Evolutionary conservation across 129 eudicot genomes (phyloP).

Genomic region (Arctium minus): DNA sequence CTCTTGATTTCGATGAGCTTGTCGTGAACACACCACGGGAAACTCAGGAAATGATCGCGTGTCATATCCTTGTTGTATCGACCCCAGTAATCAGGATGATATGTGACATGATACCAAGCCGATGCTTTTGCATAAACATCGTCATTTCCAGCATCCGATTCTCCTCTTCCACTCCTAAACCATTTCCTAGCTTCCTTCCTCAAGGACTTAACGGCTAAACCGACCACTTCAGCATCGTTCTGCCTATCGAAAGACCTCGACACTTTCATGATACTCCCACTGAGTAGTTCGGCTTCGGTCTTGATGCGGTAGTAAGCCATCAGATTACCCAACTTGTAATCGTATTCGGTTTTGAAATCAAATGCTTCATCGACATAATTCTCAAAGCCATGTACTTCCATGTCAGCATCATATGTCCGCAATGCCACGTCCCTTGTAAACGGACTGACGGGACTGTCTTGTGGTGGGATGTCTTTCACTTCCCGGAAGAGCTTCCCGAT

Average conservation of each 20-base stretch:
- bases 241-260: slow-evolving; percentile 62
- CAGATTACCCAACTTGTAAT: slow-evolving; percentile 63
- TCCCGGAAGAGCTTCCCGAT: slow-evolving; percentile 80
- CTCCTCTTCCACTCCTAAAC: slow-evolving; percentile 44
- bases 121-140: slow-evolving; percentile 66
- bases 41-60: slow-evolving; percentile 67
- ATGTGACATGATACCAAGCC: slow-evolving; percentile 84
- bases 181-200: slow-evolving; percentile 75
- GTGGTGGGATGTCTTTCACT: slow-evolving; percentile 60
- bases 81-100: slow-evolving; percentile 69
- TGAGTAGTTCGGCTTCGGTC: slow-evolving; percentile 80
- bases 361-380: slow-evolving; percentile 53
- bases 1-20: slow-evolving; percentile 68
- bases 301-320: slow-evolving; percentile 81
- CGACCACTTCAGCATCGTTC: slow-evolving; percentile 70
- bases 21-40: slow-evolving; percentile 84
- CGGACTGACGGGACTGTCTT: slow-evolving; percentile 23
- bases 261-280: slow-evolving; percentile 76
- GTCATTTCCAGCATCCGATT: slow-evolving; percentile 20
- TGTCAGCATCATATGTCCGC: slow-evolving; percentile 54
- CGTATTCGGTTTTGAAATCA: slow-evolving; percentile 62
- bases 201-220: slow-evolving; percentile 67
- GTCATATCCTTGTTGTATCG: slow-evolving; percentile 43
- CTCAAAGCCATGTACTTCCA: slow-evolving; percentile 64
- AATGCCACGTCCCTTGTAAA: slow-evolving; percentile 61